Evolutionary conservation across 345 rosid genomes (phyloP).

Genomic region (Euphorbia tirucalli): DNA sequence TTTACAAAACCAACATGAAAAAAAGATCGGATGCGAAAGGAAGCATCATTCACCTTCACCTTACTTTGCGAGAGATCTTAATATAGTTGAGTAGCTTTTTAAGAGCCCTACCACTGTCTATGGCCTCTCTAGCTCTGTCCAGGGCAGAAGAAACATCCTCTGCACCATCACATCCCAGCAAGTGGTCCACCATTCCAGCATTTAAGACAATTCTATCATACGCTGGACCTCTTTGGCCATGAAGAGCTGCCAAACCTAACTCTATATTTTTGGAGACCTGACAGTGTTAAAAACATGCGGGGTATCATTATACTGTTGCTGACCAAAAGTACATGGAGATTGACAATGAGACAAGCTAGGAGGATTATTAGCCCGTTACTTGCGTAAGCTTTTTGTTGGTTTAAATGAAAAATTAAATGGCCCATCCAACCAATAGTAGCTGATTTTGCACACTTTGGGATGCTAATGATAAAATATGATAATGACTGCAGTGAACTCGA

Average conservation of each 20-base stretch:
- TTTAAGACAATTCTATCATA: constrained; percentile 85
- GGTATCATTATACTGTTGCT: not conserved
- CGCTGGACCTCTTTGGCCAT: constrained; percentile 76
- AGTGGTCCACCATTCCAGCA: constrained; percentile 91
- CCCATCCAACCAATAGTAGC: too few species aligned
- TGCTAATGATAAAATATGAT: too few species aligned
- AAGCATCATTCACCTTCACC: constrained; percentile 10
- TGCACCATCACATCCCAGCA: constrained; percentile 81
- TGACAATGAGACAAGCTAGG: not conserved
- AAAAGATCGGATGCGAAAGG: not conserved
- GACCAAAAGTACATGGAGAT: not conserved
- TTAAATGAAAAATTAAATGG: too few species aligned
- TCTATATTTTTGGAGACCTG: constrained; percentile 83
- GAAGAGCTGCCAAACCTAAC: constrained; percentile 79
- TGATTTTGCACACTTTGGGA: too few species aligned
- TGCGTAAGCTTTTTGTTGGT: too few species aligned
- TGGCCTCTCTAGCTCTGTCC: constrained; percentile 92
- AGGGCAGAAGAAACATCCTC: constrained; percentile 59
- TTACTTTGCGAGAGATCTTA: constrained; percentile 54
- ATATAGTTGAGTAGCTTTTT: constrained; percentile 72
- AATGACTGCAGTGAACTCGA: too few species aligned
- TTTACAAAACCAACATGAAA: not conserved
- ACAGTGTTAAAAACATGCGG: not conserved
- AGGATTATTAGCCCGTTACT: too few species aligned
- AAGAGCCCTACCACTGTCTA: constrained; percentile 84